phyloP scores from a whole-genome alignment of 1,284 basidiomycete species.

The Bondarzewia mesenterica region DNA sequence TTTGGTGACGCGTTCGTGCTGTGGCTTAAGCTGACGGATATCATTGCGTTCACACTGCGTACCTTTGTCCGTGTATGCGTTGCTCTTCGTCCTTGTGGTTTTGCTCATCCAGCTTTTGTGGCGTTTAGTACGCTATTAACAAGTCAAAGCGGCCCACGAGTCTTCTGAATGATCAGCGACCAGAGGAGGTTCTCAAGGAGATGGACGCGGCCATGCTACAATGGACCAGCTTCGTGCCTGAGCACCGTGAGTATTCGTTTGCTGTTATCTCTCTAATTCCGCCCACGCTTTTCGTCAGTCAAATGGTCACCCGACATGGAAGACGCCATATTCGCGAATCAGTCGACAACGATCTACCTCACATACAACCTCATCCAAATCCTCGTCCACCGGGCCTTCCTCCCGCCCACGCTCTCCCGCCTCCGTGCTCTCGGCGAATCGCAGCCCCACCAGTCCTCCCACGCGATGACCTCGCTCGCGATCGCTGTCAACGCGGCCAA shows the following conservation, averaged over 20 bases:
- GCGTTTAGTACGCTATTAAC: slow-evolving; percentile 61
- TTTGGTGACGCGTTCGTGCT: slow-evolving; percentile 54
- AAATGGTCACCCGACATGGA: slow-evolving; percentile 58
- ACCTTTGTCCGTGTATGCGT: slow-evolving; percentile 46
- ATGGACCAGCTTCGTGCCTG: slow-evolving; percentile 67
- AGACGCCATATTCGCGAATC: slow-evolving; percentile 48
- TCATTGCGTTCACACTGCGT: slow-evolving; percentile 62
- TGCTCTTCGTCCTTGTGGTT: neutral
- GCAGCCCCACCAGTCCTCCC: slow-evolving; percentile 17
- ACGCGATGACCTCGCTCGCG: slow-evolving; percentile 41
- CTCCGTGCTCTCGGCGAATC: slow-evolving; percentile 16
- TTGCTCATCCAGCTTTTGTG: neutral
- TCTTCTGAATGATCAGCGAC: slow-evolving; percentile 41
- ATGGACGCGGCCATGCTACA: slow-evolving; percentile 64
- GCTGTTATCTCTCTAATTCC: slow-evolving; percentile 2
- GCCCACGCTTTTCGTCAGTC: slow-evolving; percentile 31
- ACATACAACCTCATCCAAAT: slow-evolving; percentile 68
- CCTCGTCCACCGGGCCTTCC: slow-evolving; percentile 71
- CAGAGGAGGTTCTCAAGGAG: slow-evolving; percentile 57
- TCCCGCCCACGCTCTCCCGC: slow-evolving; percentile 31
- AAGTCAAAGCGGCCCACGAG: slow-evolving; percentile 47
- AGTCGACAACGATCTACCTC: slow-evolving; percentile 60
- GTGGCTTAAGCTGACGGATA: slow-evolving; percentile 62
- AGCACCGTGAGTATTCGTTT: slow-evolving; percentile 41
- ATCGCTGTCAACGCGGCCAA: slow-evolving; percentile 63